Evolutionary conservation across 371 early-diverging fungal genomes (phyloP).

Genomic region (Mortierella sp.): DNA sequence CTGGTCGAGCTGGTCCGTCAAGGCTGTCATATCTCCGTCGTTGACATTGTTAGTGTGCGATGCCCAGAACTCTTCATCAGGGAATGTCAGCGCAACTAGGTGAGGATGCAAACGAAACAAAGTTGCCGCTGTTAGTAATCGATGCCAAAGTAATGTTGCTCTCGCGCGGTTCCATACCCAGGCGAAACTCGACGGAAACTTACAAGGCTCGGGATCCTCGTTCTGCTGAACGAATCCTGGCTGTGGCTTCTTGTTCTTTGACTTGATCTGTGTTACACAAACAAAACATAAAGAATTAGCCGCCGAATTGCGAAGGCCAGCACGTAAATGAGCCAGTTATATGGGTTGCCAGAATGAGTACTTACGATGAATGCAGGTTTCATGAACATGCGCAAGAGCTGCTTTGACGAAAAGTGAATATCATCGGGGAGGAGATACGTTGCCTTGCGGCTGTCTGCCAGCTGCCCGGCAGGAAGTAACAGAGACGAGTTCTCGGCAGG

Average conservation of each 20-base stretch:
- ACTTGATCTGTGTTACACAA: slow-evolving; percentile 32
- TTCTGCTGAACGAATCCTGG: slow-evolving; percentile 28
- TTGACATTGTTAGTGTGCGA: slow-evolving; percentile 47
- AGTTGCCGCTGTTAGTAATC: neutral
- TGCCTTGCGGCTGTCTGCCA: slow-evolving; percentile 57
- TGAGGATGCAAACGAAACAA: neutral
- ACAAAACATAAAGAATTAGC: neutral
- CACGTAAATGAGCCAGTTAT: neutral
- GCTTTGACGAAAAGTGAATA: slow-evolving; percentile 87
- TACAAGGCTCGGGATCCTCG: slow-evolving; percentile 36
- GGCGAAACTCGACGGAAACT: neutral
- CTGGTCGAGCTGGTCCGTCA: slow-evolving; percentile 58
- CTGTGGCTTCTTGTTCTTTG: slow-evolving; percentile 35
- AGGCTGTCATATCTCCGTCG: slow-evolving; percentile 27
- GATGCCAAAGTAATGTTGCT: neutral
- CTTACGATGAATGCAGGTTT: slow-evolving; percentile 82
- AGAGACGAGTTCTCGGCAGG: slow-evolving; percentile 65
- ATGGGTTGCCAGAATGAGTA: neutral
- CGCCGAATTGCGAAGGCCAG: neutral
- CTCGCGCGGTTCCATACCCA: neutral
- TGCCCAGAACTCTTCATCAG: slow-evolving; percentile 57
- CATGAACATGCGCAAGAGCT: slow-evolving; percentile 82
- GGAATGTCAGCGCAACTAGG: slow-evolving; percentile 39
- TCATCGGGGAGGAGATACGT: slow-evolving; percentile 86
- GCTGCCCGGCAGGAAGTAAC: slow-evolving; percentile 64